Percentiles rank a stretch among this genome's conserved stretches.
These are phyloP conservation scores for Nevesoporus exiguus DNA, from an alignment of 768 basidiomycete species.

Conservation along the genomic window DNA sequence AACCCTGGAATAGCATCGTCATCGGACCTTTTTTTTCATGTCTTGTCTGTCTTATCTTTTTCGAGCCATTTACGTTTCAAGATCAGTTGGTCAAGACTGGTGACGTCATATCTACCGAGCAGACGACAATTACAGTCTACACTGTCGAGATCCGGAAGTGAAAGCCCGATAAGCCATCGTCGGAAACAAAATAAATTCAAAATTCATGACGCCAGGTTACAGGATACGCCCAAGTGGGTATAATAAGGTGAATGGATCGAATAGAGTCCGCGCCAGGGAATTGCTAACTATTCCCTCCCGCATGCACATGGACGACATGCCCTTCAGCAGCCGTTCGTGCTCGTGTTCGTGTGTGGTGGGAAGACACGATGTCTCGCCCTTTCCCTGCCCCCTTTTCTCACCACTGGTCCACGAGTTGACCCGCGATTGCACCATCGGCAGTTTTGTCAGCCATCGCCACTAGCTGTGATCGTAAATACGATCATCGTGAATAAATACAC, in stretches of 20 bases:
- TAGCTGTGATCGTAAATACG: conserved; percentile 30
- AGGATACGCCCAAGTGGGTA: neutral
- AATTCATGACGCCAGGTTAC: conserved; percentile 1
- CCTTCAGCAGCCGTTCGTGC: conserved; percentile 5
- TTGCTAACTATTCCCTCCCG: neutral
- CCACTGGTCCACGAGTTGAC: conserved; percentile 4
- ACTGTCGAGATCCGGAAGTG: conserved; percentile 24
- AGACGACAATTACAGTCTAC: neutral
- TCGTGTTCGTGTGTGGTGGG: conserved; percentile 15
- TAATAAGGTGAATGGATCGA: conserved; percentile 14
- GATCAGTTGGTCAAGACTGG: neutral
- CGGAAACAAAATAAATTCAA: conserved; percentile 11
- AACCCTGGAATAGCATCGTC: conserved; percentile 14
- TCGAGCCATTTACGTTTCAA: conserved; percentile 14
- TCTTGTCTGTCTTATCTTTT: neutral
- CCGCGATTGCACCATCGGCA: conserved; percentile 4
- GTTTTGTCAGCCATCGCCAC: conserved; percentile 5
- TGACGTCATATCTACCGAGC: conserved; percentile 13
- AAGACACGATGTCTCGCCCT: conserved; percentile 18
- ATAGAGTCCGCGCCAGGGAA: conserved; percentile 11
- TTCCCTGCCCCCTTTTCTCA: conserved; percentile 9
- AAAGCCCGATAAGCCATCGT: conserved; percentile 3
- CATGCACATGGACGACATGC: conserved; percentile 13
- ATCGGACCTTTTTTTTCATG: conserved; percentile 7
- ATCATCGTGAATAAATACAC: conserved; percentile 8